Evolutionary conservation across 2,329 filamentous ascomycete genomes (phyloP).

Genomic region (Paecilomyces dactylethromorphus): DNA sequence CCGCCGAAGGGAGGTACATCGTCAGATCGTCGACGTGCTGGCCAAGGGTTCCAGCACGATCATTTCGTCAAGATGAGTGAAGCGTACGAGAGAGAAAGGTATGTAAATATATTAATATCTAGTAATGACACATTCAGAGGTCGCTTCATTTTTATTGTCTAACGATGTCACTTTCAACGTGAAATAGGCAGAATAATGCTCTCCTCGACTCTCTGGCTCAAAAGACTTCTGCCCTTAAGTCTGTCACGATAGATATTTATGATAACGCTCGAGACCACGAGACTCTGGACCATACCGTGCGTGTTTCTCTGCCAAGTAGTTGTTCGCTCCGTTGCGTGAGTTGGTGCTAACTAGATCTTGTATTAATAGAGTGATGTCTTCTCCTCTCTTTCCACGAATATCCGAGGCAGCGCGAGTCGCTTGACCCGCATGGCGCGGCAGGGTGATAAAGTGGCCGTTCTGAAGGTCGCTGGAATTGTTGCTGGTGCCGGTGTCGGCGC

Average conservation of each 20-base stretch:
- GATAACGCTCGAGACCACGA: conserved; percentile 86
- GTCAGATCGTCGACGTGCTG: background rate
- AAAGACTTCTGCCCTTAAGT: conserved; percentile 87
- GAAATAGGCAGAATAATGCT: conserved; percentile 75
- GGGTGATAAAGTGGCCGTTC: conserved; percentile 83
- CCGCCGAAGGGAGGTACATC: background rate
- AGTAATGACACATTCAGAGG: conserved; percentile 1
- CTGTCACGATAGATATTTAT: conserved; percentile 96
- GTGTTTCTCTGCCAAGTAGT: conserved; percentile 20
- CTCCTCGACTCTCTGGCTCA: conserved; percentile 83
- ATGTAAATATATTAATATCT: conserved; percentile 14
- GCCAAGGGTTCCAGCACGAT: background rate
- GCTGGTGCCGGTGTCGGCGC: conserved; percentile 65
- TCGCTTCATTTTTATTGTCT: background rate
- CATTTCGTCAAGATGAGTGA: conserved; percentile 56
- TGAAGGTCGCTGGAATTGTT: conserved; percentile 83
- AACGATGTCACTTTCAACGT: conserved; percentile 3
- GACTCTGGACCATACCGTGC: conserved; percentile 79
- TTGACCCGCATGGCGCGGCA: conserved; percentile 84
- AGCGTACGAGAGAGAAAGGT: conserved; percentile 69
- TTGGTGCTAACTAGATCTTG: background rate
- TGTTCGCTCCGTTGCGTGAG: background rate
- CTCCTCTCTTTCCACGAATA: conserved; percentile 71
- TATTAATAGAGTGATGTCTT: conserved; percentile 74
- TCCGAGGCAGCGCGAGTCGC: conserved; percentile 77